phyloP scores from a whole-genome alignment of 768 basidiomycete species.

The Gautieria morchelliformis region DNA sequence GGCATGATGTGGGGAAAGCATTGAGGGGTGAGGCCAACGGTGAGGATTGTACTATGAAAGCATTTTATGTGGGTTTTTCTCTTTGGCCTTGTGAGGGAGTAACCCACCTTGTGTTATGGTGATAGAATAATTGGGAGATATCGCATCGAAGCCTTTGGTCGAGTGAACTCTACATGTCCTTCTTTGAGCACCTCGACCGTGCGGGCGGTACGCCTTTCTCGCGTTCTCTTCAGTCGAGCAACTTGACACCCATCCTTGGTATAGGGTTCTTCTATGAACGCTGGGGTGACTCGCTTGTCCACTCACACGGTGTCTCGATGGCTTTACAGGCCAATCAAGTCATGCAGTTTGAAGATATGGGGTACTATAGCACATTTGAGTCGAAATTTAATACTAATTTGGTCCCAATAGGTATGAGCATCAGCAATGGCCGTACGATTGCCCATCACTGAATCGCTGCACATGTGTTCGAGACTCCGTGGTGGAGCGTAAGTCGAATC shows the following conservation, averaged over 20 bases:
- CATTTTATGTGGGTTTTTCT: neutral
- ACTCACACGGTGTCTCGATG: conserved; percentile 20
- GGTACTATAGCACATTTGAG: neutral
- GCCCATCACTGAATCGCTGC: conserved; percentile 1
- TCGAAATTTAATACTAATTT: neutral
- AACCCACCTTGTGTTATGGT: neutral
- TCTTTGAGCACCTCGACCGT: conserved; percentile 26
- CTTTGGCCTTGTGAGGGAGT: neutral
- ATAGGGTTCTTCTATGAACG: conserved; percentile 31
- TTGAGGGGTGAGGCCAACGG: neutral
- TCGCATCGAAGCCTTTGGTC: conserved; percentile 28
- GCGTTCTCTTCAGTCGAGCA: neutral
- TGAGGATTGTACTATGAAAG: neutral
- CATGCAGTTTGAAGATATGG: conserved; percentile 6
- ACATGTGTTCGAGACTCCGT: neutral
- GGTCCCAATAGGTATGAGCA: neutral
- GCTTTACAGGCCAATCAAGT: neutral
- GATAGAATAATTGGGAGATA: conserved; percentile 33
- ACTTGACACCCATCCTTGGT: neutral
- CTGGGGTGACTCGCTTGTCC: conserved; percentile 29
- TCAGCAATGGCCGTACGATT: conserved; percentile 2
- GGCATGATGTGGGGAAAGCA: neutral
- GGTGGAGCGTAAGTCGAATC: neutral
- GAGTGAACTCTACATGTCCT: conserved; percentile 24
- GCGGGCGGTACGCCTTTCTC: conserved; percentile 15